Evolutionary conservation across 1,139 yeast species (phyloP).

Genomic region (Blastobotrys aristatus): DNA sequence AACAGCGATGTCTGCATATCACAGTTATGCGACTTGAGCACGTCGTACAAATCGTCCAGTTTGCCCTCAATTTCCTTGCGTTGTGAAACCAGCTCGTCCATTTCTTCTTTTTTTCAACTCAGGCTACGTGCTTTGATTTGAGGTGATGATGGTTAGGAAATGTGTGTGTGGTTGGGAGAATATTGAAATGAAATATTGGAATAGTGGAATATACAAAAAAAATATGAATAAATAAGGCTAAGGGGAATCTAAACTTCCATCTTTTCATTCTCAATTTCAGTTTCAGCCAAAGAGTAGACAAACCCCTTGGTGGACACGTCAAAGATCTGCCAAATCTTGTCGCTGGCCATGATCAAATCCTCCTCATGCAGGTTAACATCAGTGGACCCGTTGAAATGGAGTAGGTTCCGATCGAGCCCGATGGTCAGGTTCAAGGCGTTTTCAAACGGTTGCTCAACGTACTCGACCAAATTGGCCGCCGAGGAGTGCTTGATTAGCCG

Average conservation of each 20-base stretch:
- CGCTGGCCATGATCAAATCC: conserved; percentile 14
- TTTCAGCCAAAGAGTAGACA: conserved; percentile 5
- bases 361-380: conserved; percentile 15
- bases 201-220: too few species aligned
- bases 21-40: conserved; percentile 38
- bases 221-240: too few species aligned
- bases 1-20: conserved; percentile 63
- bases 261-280: not conserved
- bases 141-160: too few species aligned
- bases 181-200: too few species aligned
- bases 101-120: not conserved
- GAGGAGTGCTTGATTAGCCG: conserved; percentile 8
- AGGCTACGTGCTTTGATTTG: too few species aligned
- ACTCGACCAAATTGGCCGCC: conserved; percentile 2
- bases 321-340: conserved; percentile 16
- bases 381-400: conserved; percentile 12
- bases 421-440: conserved; percentile 17
- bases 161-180: too few species aligned
- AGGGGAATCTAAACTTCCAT: too few species aligned
- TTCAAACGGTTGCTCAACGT: conserved; percentile 17
- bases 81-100: conserved; percentile 18
- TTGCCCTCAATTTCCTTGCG: conserved; percentile 26
- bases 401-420: conserved; percentile 16
- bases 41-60: conserved; percentile 28
- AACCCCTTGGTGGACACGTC: conserved; percentile 12